phyloP scores from a whole-genome alignment of 768 basidiomycete genomes.

The Boletus reticuloceps region DNA sequence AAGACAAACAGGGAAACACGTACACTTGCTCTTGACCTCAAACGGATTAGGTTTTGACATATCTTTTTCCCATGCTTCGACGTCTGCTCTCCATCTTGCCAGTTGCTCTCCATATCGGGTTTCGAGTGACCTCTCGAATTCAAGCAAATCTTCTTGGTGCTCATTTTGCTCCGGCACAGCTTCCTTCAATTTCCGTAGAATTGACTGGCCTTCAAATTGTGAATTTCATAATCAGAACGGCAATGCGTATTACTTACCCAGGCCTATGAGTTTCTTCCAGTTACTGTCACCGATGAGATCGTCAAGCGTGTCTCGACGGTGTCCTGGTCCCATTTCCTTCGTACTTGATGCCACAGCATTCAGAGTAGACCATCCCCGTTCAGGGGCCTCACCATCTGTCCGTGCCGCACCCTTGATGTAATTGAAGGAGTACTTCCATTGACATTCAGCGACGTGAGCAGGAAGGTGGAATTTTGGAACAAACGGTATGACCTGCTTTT shows the following conservation, averaged over 20 bases:
- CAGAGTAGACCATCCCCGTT: slow-evolving; percentile 35
- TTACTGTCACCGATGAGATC: slow-evolving; percentile 34
- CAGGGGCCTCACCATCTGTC: slow-evolving; percentile 32
- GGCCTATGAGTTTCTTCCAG: slow-evolving; percentile 32
- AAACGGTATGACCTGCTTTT: background rate
- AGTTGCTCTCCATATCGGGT: too few relatives aligned
- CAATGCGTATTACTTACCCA: slow-evolving; percentile 20
- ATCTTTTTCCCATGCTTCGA: too few relatives aligned
- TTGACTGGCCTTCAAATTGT: too few relatives aligned
- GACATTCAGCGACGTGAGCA: slow-evolving; percentile 31
- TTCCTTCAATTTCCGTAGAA: too few relatives aligned
- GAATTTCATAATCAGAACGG: too few relatives aligned
- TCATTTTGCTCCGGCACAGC: too few relatives aligned
- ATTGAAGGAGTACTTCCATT: slow-evolving; percentile 30
- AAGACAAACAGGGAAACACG: too few relatives aligned
- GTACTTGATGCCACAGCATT: slow-evolving; percentile 15
- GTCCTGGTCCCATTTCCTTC: slow-evolving; percentile 35
- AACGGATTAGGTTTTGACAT: too few relatives aligned
- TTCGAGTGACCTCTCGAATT: too few relatives aligned
- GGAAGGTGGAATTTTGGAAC: slow-evolving; percentile 41
- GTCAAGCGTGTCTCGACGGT: slow-evolving; percentile 34
- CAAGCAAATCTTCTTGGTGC: too few relatives aligned
- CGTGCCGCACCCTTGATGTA: slow-evolving; percentile 1
- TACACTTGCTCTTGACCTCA: too few relatives aligned
- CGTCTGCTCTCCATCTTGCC: too few relatives aligned